Percentiles rank a stretch among this genome's conserved stretches.
Conservation (phyloP, 2,329 filamentous ascomycete species). For the Ceratocystis smalleyi region DNA sequence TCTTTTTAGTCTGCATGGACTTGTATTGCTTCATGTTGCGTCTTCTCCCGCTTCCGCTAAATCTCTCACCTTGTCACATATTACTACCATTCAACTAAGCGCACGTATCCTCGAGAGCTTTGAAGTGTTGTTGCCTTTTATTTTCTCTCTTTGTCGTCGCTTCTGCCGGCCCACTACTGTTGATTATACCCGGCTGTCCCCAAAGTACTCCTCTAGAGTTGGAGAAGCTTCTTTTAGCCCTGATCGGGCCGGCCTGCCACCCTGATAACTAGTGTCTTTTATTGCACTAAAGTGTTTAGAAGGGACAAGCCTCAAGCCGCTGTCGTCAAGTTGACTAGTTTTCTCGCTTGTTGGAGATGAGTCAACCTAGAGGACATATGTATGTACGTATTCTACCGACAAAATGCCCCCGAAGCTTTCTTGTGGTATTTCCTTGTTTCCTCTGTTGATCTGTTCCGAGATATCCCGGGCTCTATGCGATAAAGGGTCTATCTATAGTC, state of each 20-base stretch:
- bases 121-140: neutral
- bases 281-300: neutral
- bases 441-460: neutral
- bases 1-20: neutral
- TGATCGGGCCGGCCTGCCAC: neutral
- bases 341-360: neutral
- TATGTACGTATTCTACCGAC: neutral
- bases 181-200: neutral
- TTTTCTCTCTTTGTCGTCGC: neutral
- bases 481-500: neutral
- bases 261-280: neutral
- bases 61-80: constrained; percentile 1
- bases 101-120: neutral
- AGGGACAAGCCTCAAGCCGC: neutral
- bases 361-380: neutral
- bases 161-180: neutral
- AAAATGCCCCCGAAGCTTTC: neutral
- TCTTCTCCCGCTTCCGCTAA: neutral
- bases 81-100: neutral
- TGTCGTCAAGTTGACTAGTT: neutral
- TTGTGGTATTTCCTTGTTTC: neutral
- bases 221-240: constrained; percentile 3
- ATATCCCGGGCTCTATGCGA: neutral
- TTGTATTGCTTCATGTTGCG: no score
- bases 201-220: neutral